Percentiles rank a stretch among this genome's conserved stretches.
phyloP scores from a whole-genome alignment of 179 eudicot species.

The Drosera spatulata region DNA sequence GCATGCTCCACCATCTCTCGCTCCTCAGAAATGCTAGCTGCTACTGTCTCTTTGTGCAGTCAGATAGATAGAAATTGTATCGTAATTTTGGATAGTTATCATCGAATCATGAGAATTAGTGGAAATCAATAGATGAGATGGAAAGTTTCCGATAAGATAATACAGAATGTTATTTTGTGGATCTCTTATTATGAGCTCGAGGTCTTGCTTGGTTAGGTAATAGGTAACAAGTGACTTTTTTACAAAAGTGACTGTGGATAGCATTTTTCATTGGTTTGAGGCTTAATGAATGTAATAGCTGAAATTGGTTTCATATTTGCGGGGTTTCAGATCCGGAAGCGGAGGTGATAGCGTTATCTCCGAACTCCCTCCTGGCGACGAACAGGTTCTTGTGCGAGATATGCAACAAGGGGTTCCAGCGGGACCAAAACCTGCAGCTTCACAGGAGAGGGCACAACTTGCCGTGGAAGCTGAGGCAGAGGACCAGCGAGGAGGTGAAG shows the following conservation, averaged over 20 bases:
- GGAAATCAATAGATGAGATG: background rate
- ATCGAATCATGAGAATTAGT: background rate
- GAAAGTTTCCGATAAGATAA: background rate
- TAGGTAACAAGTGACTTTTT: background rate
- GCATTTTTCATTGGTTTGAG: background rate
- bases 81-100: background rate
- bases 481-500: conserved; percentile 28
- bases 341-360: conserved; percentile 39
- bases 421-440: conserved; percentile 38
- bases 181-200: too few relatives aligned
- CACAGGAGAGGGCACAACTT: conserved; percentile 42
- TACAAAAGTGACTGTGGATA: background rate
- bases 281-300: too few relatives aligned
- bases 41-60: too few relatives aligned
- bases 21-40: too few relatives aligned
- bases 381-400: conserved; percentile 40
- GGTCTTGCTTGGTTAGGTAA: too few relatives aligned
- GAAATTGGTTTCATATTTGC: too few relatives aligned
- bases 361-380: conserved; percentile 34
- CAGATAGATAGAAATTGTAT: too few relatives aligned
- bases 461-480: conserved; percentile 40
- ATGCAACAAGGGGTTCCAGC: conserved; percentile 38
- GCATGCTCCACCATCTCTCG: too few relatives aligned
- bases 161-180: background rate
- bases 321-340: conserved; percentile 32